Evolutionary conservation across 164 flowering plant genomes (phyloP).

Genomic region (Chimonanthus praecox): DNA sequence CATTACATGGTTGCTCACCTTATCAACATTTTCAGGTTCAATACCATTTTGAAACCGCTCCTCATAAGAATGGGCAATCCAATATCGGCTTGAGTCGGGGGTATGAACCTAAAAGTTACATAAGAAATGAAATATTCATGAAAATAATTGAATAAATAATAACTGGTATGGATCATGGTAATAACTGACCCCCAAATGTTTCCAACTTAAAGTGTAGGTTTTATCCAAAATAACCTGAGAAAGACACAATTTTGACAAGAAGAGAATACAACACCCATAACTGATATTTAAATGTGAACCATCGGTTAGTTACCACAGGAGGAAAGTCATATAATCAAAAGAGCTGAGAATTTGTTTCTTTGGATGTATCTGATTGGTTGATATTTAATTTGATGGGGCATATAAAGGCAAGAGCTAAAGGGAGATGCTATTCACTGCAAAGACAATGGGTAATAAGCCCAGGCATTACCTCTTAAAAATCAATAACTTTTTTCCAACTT

Average conservation of each 20-base stretch:
- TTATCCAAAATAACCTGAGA: too few species aligned
- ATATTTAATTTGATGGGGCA: too few species aligned
- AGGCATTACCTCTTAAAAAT: background rate
- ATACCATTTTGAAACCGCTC: conserved; percentile 60
- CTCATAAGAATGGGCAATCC: conserved; percentile 82
- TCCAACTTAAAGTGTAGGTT: too few species aligned
- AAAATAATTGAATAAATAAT: background rate
- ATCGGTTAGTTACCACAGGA: background rate
- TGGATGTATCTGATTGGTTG: background rate
- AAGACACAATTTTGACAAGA: too few species aligned
- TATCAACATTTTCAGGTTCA: conserved; percentile 97
- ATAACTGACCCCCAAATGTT: background rate
- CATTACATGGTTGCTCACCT: conserved; percentile 35
- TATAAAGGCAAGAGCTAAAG: background rate
- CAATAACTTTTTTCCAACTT: background rate
- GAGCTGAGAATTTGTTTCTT: background rate
- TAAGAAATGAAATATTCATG: background rate
- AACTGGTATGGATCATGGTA: background rate
- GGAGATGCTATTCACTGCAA: background rate
- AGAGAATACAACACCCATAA: too few species aligned
- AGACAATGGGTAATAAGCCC: background rate
- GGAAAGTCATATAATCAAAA: background rate
- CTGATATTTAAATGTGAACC: too few species aligned
- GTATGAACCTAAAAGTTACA: conserved; percentile 69
- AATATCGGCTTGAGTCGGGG: conserved; percentile 98